Evolutionary conservation across 192 early-diverging fungal genomes (phyloP), one percentile per base, ranked within the genome.

Genomic region (Entomortierella chlamydospora): DNA sequence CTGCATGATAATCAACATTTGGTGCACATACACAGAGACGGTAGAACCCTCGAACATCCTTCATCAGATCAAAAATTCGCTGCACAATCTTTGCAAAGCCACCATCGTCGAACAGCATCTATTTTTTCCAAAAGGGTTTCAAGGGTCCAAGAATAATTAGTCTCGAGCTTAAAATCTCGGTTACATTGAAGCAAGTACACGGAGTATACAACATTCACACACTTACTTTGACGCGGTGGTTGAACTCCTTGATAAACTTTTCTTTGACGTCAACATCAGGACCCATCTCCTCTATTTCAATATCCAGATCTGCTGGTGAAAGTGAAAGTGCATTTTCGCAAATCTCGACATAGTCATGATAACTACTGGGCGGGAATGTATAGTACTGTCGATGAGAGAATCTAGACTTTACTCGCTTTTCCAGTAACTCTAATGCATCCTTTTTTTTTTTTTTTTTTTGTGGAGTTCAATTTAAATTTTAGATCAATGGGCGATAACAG

Each of bases 401-500:
- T 31, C 96, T 88, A 26, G 95, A 97, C 66, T 97, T 96, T 39
- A 98, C 96, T 13, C 96, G 92, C 68, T 98, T 98, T 81, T 98
- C 96, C 33, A 99, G 70, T 33, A 96, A 70, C 47, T 93, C 91
- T 39, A 97, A 83, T 17, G 91, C 89, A 71, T 97, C 95, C 92
- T 92, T 81, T 33, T 37, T 37, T 37, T 10, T 7, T 37, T 4
- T 37, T 37, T 37, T 37, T 10, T 10, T 10, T 7, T 37, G 34
- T n/a, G n/a, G n/a, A n/a, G n/a, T n/a, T n/a, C n/a, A n/a, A n/a
- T n/a, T n/a, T n/a, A n/a, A n/a, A 37, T 37, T 37, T 10, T 7
- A 37, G 34, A 37, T 37, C 10, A 37, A 37, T 37, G 34, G 34
- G 5, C 10, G 34, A 37, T 37, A 37, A 37, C 10, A 37, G 34